Conservation (phyloP, 2,329 filamentous ascomycete genomes). For the Fusarium circinatum region DNA sequence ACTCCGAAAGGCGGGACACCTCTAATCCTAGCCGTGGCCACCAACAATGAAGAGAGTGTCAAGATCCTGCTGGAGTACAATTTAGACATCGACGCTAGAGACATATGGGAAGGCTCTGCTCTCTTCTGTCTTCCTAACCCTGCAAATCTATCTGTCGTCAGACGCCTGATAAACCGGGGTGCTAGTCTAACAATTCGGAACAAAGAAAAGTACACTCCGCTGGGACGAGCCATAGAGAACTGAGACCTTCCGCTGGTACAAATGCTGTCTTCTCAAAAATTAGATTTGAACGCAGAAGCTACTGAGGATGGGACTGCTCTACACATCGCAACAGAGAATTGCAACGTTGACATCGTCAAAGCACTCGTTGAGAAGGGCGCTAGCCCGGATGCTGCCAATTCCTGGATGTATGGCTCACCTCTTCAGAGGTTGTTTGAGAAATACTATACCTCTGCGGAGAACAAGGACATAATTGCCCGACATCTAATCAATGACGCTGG, state of each 20-base stretch:
- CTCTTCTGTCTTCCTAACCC: not conserved
- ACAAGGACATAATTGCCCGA: not conserved
- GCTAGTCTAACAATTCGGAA: not conserved
- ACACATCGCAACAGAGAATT: not conserved
- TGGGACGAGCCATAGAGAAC: not conserved
- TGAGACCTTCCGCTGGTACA: not conserved
- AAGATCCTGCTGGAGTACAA: not conserved
- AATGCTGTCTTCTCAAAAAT: not conserved
- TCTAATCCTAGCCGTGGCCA: not conserved
- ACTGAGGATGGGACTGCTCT: not conserved
- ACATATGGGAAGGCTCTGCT: rapidly evolving
- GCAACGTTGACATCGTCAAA: not conserved
- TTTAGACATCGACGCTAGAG: not conserved
- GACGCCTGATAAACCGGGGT: not conserved
- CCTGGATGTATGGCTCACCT: not conserved
- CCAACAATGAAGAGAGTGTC: not conserved
- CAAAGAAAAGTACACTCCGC: not conserved
- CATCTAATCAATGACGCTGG: not conserved
- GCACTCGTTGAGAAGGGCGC: not conserved
- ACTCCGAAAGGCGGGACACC: not conserved
- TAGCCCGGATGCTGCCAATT: rapidly evolving
- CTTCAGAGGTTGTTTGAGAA: not conserved
- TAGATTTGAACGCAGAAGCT: not conserved
- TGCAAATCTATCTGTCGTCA: not conserved
- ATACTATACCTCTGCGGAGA: rapidly evolving